Conservation (phyloP, 371 early-diverging fungal genomes). For the Fennellomyces sp. region DNA sequence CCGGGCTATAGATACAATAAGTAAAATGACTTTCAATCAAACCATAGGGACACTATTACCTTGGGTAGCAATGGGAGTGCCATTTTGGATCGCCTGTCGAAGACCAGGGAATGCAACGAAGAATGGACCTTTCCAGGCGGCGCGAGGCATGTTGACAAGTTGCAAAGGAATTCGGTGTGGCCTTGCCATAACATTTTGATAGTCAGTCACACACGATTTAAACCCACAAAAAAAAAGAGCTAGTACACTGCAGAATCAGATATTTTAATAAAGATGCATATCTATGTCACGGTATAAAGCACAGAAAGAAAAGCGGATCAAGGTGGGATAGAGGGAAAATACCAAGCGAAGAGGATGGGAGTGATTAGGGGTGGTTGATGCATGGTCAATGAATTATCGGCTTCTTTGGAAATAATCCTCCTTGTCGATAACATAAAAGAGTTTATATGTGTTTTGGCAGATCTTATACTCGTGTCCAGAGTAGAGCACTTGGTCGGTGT, state of each 20-base stretch:
- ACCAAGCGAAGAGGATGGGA: no score
- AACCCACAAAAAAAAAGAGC: no score
- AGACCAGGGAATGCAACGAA: conserved; percentile 81
- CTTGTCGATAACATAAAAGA: conserved; percentile 46
- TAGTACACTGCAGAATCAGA: no score
- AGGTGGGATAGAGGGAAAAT: no score
- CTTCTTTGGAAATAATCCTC: conserved; percentile 26
- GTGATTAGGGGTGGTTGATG: not conserved
- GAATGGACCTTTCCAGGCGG: conserved; percentile 96
- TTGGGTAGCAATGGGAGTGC: conserved; percentile 57
- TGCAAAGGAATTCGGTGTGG: no score
- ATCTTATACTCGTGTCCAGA: conserved; percentile 45
- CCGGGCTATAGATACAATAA: conserved; percentile 57
- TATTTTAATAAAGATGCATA: no score
- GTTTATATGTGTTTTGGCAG: conserved; percentile 44
- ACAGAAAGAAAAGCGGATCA: no score
- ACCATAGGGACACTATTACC: conserved; percentile 31
- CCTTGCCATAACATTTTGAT: no score
- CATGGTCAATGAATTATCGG: not conserved
- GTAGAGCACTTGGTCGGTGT: not conserved
- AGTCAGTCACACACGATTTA: no score
- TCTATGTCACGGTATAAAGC: no score
- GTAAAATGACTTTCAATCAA: not conserved
- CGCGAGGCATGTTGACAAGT: conserved; percentile 66
- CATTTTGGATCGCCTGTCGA: conserved; percentile 48